These are phyloP conservation scores for Talaromyces sp. DNA, from an alignment of 2,329 filamentous ascomycete genomes.

Conservation along the genomic window DNA sequence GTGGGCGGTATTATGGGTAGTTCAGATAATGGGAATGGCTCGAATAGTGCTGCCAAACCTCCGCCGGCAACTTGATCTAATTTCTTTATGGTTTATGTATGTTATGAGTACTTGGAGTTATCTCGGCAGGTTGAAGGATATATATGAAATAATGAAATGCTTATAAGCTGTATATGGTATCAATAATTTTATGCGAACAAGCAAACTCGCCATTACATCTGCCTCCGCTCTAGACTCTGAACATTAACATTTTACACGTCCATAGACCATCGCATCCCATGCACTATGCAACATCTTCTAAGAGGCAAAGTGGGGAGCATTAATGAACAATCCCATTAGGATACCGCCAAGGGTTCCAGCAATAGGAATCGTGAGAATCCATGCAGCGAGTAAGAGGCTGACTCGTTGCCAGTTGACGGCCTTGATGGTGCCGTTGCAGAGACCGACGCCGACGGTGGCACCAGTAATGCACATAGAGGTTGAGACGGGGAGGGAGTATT, in stretches of 20 bases:
- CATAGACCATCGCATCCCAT: not conserved
- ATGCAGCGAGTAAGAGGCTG: conserved; percentile 62
- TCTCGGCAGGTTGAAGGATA: not conserved
- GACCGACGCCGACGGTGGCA: conserved; percentile 71
- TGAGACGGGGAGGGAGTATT: conserved; percentile 71
- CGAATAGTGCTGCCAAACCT: conserved; percentile 15
- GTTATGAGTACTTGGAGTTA: not conserved
- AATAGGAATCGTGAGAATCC: conserved; percentile 64
- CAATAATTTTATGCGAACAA: not conserved
- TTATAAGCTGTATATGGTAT: not conserved
- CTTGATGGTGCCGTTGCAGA: conserved; percentile 69
- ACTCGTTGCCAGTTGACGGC: conserved; percentile 76
- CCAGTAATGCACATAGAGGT: conserved; percentile 79
- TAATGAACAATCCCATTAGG: conserved; percentile 17
- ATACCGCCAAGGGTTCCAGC: conserved; percentile 41
- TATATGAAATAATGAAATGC: not conserved
- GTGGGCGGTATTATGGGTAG: conserved; percentile 66
- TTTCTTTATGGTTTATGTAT: not conserved
- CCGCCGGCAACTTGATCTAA: not conserved
- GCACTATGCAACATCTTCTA: not conserved
- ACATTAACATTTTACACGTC: not conserved
- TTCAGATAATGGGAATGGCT: conserved; percentile 28
- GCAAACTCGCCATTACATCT: not conserved
- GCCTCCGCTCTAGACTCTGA: not conserved
- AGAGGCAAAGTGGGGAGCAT: conserved; percentile 11